A percentile compares a stretch with the other conserved stretches of the same genome.
These are phyloP conservation scores for Hepatocystis sp. DNA, from an alignment of 169 alveolate species.

Conservation along the genomic window DNA sequence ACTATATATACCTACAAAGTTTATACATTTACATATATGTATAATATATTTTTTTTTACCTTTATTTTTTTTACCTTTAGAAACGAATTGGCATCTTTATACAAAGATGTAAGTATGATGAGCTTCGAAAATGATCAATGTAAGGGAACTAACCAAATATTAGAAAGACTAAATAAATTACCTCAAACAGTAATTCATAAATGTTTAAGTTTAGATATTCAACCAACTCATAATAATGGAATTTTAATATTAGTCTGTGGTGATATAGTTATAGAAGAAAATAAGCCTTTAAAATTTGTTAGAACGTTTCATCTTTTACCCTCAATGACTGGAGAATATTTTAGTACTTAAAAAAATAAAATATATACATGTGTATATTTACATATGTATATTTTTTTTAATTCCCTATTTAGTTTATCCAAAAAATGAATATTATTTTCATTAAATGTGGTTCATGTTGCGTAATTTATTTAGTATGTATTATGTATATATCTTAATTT, in stretches of 20 bases:
- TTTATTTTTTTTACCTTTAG: conserved; percentile 11
- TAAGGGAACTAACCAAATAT: conserved; percentile 68
- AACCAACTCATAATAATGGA: conserved; percentile 87
- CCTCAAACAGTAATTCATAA: conserved; percentile 81
- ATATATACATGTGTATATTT: neutral
- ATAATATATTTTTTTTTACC: neutral
- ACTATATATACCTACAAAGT: too few relatives aligned
- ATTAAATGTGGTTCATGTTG: too few relatives aligned
- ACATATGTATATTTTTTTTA: neutral
- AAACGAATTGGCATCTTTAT: conserved; percentile 60
- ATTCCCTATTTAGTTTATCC: too few relatives aligned
- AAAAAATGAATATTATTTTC: too few relatives aligned
- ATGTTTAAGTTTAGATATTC: conserved; percentile 85
- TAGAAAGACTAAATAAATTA: conserved; percentile 59
- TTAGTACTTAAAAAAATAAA: too few relatives aligned
- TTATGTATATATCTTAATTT: neutral
- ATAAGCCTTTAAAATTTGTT: conserved; percentile 87
- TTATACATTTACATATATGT: neutral
- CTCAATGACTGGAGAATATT: conserved; percentile 84
- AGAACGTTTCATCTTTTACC: conserved; percentile 84
- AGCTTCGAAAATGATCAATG: conserved; percentile 74
- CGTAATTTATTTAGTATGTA: neutral
- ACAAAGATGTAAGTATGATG: conserved; percentile 75
- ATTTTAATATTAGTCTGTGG: conserved; percentile 86
- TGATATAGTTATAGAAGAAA: conserved; percentile 85